Percentiles rank a stretch among this genome's conserved stretches.
These are phyloP conservation scores for Melanogaster broomeanus DNA, from an alignment of 768 basidiomycete genomes.

Conservation along the genomic window DNA sequence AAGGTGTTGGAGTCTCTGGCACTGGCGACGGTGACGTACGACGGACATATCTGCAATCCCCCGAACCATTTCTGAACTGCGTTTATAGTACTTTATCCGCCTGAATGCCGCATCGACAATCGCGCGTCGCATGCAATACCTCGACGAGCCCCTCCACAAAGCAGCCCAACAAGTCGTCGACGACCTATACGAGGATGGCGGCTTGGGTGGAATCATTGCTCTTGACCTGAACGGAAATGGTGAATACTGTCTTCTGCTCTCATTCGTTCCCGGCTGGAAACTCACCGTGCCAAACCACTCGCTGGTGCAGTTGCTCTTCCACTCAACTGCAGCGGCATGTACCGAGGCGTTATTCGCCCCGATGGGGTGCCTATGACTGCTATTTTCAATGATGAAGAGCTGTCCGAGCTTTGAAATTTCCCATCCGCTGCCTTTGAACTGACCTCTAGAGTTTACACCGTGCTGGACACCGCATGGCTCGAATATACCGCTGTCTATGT, in stretches of 20 bases:
- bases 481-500: too few relatives aligned
- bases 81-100: constrained; percentile 72
- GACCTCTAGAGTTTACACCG: too few relatives aligned
- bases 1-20: constrained; percentile 74
- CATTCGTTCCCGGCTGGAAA: neutral
- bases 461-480: too few relatives aligned
- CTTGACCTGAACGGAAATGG: constrained; percentile 71
- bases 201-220: constrained; percentile 74
- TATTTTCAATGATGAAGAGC: constrained; percentile 71
- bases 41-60: constrained; percentile 5
- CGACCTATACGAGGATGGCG: constrained; percentile 58
- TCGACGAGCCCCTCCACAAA: constrained; percentile 53
- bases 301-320: constrained; percentile 60
- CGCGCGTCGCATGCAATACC: constrained; percentile 63
- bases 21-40: constrained; percentile 85
- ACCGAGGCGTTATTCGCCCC: constrained; percentile 68
- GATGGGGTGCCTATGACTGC: constrained; percentile 75
- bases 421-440: neutral
- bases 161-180: constrained; percentile 60
- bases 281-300: neutral
- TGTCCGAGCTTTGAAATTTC: constrained; percentile 22
- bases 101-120: constrained; percentile 65
- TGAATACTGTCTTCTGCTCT: constrained; percentile 28
- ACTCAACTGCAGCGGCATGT: constrained; percentile 81
- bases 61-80: constrained; percentile 3